Conservation (phyloP, 2,329 filamentous ascomycete species). For the Arthrinium phaeospermum region DNA sequence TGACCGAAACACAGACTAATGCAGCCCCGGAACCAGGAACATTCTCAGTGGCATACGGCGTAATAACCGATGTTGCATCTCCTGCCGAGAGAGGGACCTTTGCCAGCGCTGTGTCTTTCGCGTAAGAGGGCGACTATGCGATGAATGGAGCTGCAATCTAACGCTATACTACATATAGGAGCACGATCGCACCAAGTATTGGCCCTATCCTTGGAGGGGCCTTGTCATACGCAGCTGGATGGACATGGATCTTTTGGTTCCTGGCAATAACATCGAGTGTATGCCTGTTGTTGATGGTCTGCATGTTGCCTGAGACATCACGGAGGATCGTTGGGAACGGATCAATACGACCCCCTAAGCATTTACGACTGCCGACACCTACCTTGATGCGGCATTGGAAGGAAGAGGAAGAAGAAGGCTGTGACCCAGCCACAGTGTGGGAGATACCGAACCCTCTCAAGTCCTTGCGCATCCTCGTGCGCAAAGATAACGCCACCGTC, state of each 20-base stretch:
- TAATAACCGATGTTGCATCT: constrained; percentile 3
- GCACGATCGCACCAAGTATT: constrained; percentile 25
- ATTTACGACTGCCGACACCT: constrained; percentile 2
- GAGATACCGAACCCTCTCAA: constrained; percentile 28
- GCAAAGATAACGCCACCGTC: constrained; percentile 28
- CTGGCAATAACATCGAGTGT: constrained; percentile 39
- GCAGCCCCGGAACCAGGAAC: neutral
- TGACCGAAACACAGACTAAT: neutral
- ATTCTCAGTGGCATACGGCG: constrained; percentile 19
- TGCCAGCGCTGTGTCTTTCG: constrained; percentile 21
- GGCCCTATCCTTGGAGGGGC: constrained; percentile 43
- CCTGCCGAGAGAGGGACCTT: constrained; percentile 3
- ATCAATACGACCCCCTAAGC: constrained; percentile 22
- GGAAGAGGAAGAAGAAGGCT: neutral
- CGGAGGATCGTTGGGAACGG: constrained; percentile 41
- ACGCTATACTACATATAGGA: neutral
- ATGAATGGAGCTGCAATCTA: neutral
- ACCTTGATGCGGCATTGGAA: constrained; percentile 10
- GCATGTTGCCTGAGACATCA: constrained; percentile 38
- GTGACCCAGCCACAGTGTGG: neutral
- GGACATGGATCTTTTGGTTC: constrained; percentile 47
- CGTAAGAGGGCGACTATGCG: constrained; percentile 8
- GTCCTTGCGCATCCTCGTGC: constrained; percentile 26
- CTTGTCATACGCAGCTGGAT: constrained; percentile 39
- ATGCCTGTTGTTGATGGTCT: constrained; percentile 27